Evolutionary conservation across 768 basidiomycete species (phyloP).

Genomic region (Tylopilus balloui): DNA sequence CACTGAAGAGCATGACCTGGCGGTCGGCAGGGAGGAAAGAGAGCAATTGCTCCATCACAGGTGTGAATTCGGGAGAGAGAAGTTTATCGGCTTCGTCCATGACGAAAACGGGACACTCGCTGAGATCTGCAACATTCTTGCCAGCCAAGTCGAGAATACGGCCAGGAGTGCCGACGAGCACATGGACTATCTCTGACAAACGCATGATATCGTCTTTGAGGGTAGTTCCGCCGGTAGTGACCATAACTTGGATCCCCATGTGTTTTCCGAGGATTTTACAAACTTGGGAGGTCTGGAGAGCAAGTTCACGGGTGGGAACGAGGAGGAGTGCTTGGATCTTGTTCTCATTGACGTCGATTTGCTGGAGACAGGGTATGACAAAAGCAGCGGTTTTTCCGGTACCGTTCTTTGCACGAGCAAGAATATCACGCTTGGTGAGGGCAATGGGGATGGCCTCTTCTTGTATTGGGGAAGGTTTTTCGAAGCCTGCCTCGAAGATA

Average conservation of each 20-base stretch:
- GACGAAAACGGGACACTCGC: conserved; percentile 92
- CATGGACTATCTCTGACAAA: conserved; percentile 83
- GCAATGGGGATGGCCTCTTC: conserved; percentile 98
- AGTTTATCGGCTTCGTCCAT: conserved; percentile 99
- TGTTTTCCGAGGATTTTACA: conserved; percentile 97
- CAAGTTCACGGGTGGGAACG: conserved; percentile 97
- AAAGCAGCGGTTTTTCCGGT: conserved; percentile 99
- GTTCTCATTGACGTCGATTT: conserved; percentile 73
- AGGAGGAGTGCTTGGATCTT: conserved; percentile 97
- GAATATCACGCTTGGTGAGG: conserved; percentile 87
- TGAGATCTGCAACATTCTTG: conserved; percentile 90
- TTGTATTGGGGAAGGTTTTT: conserved; percentile 96
- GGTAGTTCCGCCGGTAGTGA: conserved; percentile 96
- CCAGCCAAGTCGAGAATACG: conserved; percentile 92
- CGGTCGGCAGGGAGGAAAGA: conserved; percentile 76
- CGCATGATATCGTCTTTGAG: conserved; percentile 97
- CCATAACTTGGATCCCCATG: conserved; percentile 95
- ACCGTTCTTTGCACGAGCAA: conserved; percentile 93
- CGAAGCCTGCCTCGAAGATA: conserved; percentile 97
- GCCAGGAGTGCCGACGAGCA: conserved; percentile 96
- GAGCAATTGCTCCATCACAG: conserved; percentile 96
- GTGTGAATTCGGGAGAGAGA: conserved; percentile 94
- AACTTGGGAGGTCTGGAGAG: conserved; percentile 97
- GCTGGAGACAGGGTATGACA: conserved; percentile 94
- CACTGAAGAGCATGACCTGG: conserved; percentile 99